These are phyloP conservation scores for Colletotrichum abscissum DNA, from an alignment of 2,329 filamentous ascomycete genomes.

Conservation along the genomic window DNA sequence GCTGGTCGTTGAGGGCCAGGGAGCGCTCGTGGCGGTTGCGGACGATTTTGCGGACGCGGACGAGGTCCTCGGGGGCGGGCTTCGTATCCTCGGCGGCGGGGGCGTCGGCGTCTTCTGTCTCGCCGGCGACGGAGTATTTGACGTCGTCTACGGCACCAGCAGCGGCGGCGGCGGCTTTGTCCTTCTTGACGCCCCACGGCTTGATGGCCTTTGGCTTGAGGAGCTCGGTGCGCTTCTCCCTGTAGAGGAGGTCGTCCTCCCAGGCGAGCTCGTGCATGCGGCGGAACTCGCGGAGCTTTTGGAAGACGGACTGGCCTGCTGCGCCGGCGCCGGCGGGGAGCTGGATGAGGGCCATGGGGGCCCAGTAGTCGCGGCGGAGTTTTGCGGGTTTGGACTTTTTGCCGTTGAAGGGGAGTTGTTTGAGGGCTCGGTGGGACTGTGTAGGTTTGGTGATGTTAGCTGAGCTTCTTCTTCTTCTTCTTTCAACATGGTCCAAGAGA, in stretches of 20 bases:
- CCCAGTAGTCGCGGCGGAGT: constrained; percentile 76
- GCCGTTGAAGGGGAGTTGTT: constrained; percentile 73
- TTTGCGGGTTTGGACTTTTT: constrained; percentile 74
- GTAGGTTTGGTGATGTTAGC: constrained; percentile 1
- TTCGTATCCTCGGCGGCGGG: not conserved
- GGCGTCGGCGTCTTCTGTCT: not conserved
- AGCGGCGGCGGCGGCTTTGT: too few species aligned
- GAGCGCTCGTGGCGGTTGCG: constrained; percentile 59
- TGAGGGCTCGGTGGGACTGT: constrained; percentile 59
- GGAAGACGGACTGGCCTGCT: constrained; percentile 69
- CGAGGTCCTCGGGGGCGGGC: constrained; percentile 36
- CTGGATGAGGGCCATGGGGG: constrained; percentile 68
- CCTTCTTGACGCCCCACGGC: too few species aligned
- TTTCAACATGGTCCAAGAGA: too few species aligned
- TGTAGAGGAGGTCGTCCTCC: constrained; percentile 57
- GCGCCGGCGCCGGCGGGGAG: constrained; percentile 64
- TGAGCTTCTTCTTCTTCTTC: not conserved
- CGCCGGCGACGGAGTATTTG: too few species aligned
- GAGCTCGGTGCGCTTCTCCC: constrained; percentile 39
- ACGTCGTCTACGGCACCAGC: too few species aligned
- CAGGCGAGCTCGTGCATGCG: constrained; percentile 72
- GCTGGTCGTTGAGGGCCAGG: constrained; percentile 67
- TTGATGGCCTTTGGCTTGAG: not conserved
- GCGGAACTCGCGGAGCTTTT: constrained; percentile 74
- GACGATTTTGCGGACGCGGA: constrained; percentile 40